These are phyloP conservation scores for Aureobasidium subglaciale DNA, from an alignment of 2,329 filamentous ascomycete genomes.

Conservation along the genomic window DNA sequence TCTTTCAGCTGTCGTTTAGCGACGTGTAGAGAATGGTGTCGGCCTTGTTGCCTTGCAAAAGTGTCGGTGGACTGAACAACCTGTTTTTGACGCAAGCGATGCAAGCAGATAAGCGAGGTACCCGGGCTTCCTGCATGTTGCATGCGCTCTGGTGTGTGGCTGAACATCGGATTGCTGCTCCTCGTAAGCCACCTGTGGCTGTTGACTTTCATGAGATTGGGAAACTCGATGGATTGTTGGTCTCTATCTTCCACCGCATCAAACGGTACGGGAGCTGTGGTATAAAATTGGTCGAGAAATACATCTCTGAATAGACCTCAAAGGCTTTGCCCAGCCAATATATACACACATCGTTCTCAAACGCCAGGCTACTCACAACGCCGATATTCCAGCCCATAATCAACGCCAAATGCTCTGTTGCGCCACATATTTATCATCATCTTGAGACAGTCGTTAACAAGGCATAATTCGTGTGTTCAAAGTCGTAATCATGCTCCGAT, in stretches of 20 bases:
- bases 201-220: neutral
- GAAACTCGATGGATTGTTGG: neutral
- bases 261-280: neutral
- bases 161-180: neutral
- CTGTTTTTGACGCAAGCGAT: neutral
- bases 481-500: slow-evolving; percentile 9
- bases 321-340: slow-evolving; percentile 1
- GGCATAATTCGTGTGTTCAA: neutral
- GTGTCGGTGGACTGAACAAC: neutral
- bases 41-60: neutral
- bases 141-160: neutral
- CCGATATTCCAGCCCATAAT: neutral
- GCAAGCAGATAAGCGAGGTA: neutral
- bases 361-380: neutral
- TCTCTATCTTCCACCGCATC: neutral
- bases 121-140: neutral
- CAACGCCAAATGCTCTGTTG: slow-evolving; percentile 7
- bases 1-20: neutral
- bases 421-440: neutral
- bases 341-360: slow-evolving; percentile 8
- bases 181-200: slow-evolving; percentile 9
- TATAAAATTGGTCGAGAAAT: neutral
- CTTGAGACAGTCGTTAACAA: neutral
- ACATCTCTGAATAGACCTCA: neutral
- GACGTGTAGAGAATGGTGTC: neutral